phyloP scores from a whole-genome alignment of 2,329 filamentous ascomycete species.

The Hymenoscyphus occultus region DNA sequence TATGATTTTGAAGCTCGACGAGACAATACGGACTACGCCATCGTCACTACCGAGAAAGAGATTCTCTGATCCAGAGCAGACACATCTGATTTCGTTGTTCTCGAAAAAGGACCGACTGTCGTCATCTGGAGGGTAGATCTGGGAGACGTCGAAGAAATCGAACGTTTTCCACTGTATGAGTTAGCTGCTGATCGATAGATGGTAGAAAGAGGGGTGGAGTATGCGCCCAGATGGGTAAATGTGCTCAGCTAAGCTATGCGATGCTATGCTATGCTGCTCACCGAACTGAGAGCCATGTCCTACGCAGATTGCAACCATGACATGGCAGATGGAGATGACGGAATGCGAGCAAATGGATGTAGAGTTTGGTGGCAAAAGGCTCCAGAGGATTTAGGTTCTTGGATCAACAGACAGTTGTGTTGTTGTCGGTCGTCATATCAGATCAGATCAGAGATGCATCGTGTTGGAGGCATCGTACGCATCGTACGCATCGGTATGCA shows the following conservation, averaged over 20 bases:
- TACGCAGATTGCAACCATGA: conserved; percentile 7
- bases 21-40: conserved; percentile 84
- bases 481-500: no score
- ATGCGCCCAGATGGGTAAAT: not conserved
- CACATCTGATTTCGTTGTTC: conserved; percentile 76
- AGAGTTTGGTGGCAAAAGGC: not conserved
- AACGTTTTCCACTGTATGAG: conserved; percentile 85
- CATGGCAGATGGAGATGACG: conserved; percentile 1
- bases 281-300: conserved; percentile 24
- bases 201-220: not conserved
- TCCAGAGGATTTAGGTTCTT: not conserved
- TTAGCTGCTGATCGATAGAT: conserved; percentile 10
- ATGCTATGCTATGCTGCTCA: conserved; percentile 7
- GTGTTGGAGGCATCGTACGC: no score
- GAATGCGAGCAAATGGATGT: not conserved
- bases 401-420: not conserved
- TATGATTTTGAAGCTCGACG: conserved; percentile 80
- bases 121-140: conserved; percentile 73
- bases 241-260: not conserved
- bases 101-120: conserved; percentile 78
- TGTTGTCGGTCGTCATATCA: not conserved
- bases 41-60: conserved; percentile 85
- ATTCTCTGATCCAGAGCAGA: conserved; percentile 83
- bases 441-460: no score
- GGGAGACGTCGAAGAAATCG: conserved; percentile 96